Evolutionary conservation across 169 alveolate species (phyloP), one percentile per base, ranked within the genome.

Genomic region (Cryptosporidium andersoni): DNA sequence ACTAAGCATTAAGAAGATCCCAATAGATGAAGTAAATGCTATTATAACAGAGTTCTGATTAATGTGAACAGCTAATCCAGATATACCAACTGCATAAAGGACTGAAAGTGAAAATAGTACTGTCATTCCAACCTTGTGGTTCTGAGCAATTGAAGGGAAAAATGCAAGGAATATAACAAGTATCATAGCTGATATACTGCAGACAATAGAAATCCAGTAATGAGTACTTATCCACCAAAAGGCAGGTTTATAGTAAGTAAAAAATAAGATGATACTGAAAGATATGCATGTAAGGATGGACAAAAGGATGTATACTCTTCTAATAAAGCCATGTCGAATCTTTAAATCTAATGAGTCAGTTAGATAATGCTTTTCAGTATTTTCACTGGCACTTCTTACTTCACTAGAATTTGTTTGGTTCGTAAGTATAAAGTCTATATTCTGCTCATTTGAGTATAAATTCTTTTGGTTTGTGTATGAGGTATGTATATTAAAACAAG

Each of bases 281-380:
- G 95, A 92, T 37, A 94, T 89, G 11, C 90, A 49, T 6, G 94
- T 80, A 51, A 92, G 93, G 9, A 91, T 64, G 16, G 92, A 82
- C 14, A 94, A 89, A n/a, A 94, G 89, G 47, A 90, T 64, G 67
- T 92, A 94, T 12, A 94, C 97, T 66, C 94, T 92, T 60, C 82
- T 91, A 39, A 94, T 90, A 74, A 94, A 94, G 37, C 90, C 96
- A 82, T 93, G 95, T 48, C 95, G 80, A n/a, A 92, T 66, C 36
- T 58, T 74, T 9, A 25, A 25, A 0, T 25, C 25, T 25, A 25
- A 25, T 25, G 25, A 25, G 25, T 25, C 25, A 25, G 25, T 25
- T 25, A 25, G 25, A 25, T 25, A 25, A 25, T 25, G 25, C 25
- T 25, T 25, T 25, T 25, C 25, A 25, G 25, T 25, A 25, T 25